phyloP scores from a whole-genome alignment of 192 early-diverging fungal genomes.

The Linnemannia hyalina region DNA sequence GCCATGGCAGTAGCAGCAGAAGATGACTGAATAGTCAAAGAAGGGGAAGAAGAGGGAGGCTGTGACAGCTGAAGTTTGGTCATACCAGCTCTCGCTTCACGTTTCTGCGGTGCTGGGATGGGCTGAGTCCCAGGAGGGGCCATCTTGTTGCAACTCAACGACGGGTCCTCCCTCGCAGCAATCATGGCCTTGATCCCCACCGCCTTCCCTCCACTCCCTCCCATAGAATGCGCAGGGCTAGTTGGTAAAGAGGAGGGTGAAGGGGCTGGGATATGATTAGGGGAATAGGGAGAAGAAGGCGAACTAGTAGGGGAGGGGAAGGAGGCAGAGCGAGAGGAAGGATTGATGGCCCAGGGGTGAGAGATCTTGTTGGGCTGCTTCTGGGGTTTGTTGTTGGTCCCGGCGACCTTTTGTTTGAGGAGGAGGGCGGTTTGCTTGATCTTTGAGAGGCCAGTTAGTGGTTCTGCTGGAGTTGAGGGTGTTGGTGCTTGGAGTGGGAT shows the following conservation, averaged over 20 bases:
- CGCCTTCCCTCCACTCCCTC: neutral
- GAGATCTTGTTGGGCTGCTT: constrained; percentile 46
- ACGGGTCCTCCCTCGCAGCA: constrained; percentile 44
- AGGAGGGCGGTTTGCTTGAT: constrained; percentile 48
- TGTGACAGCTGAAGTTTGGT: constrained; percentile 33
- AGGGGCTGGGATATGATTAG: neutral
- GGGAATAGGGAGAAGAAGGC: neutral
- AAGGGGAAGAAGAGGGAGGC: neutral
- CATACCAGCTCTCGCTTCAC: constrained; percentile 27
- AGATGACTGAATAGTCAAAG: neutral
- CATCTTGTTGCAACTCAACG: constrained; percentile 47
- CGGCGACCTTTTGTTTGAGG: constrained; percentile 53
- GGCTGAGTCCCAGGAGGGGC: constrained; percentile 37
- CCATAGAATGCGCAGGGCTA: neutral
- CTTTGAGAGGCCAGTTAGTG: constrained; percentile 37
- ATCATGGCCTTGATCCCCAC: constrained; percentile 49
- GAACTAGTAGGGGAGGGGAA: constrained; percentile 21
- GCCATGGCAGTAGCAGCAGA: too few species aligned
- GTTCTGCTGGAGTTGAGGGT: neutral
- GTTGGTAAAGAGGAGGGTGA: neutral
- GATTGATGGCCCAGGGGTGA: constrained; percentile 15
- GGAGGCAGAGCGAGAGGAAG: constrained; percentile 24
- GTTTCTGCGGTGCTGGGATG: constrained; percentile 23
- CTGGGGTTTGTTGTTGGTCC: constrained; percentile 36
- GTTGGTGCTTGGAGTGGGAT: neutral